phyloP scores from a whole-genome alignment of 2,329 filamentous ascomycete genomes.

The Rhynchosporium agropyri region DNA sequence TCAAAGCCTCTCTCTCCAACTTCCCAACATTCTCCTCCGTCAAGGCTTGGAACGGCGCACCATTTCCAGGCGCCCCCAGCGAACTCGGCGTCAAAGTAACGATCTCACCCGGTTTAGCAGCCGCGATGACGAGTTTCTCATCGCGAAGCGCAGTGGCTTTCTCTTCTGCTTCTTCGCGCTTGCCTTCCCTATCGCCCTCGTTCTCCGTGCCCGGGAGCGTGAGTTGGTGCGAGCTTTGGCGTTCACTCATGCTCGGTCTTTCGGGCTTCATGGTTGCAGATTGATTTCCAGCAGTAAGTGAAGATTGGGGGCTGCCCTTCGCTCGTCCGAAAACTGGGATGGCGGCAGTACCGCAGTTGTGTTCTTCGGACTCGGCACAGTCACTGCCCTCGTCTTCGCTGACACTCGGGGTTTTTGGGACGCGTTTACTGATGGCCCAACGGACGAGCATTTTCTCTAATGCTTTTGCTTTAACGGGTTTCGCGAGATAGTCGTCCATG shows the following conservation, averaged over 20 bases:
- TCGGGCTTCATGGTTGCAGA: not conserved
- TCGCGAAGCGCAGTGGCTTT: conserved; percentile 56
- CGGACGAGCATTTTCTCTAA: conserved; percentile 72
- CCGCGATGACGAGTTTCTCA: conserved; percentile 52
- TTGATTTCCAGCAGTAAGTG: not conserved
- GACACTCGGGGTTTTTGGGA: conserved; percentile 14
- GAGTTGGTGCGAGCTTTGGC: conserved; percentile 33
- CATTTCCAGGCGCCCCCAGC: not conserved
- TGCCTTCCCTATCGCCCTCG: conserved; percentile 49
- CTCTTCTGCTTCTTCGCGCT: conserved; percentile 55
- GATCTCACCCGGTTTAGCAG: conserved; percentile 40
- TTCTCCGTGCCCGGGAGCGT: conserved; percentile 39
- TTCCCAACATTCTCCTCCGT: conserved; percentile 58
- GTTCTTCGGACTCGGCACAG: conserved; percentile 35
- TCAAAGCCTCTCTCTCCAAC: conserved; percentile 44
- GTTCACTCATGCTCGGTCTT: conserved; percentile 31
- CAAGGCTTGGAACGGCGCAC: conserved; percentile 47
- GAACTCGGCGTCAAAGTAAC: not conserved
- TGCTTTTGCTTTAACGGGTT: conserved; percentile 69
- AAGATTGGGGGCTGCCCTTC: not conserved
- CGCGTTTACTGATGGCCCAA: conserved; percentile 58
- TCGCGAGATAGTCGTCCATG: conserved; percentile 77
- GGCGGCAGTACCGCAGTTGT: conserved; percentile 31
- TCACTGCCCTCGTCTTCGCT: conserved; percentile 31
- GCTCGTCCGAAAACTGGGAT: conserved; percentile 33